Evolutionary conservation across 352 stramenopile genomes (phyloP).

Genomic region (Globisporangium spiculum): DNA sequence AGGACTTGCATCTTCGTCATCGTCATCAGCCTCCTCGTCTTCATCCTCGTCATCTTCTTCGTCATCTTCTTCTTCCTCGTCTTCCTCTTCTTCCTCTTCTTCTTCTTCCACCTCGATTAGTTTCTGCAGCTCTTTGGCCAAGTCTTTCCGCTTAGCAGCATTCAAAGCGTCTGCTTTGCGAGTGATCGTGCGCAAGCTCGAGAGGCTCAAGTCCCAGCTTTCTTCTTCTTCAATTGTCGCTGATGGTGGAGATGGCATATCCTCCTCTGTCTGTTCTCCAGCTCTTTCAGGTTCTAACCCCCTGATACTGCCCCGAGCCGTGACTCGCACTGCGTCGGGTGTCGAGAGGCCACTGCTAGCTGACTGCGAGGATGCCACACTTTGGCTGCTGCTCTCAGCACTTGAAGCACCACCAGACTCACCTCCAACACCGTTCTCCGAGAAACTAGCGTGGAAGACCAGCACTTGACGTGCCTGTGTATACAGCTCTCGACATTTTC

Average conservation of each 20-base stretch:
- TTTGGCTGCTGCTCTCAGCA: neutral
- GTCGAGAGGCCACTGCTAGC: neutral
- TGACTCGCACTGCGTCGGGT: neutral
- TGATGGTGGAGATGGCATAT: neutral
- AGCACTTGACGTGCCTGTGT: constrained; percentile 22
- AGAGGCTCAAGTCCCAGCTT: constrained; percentile 33
- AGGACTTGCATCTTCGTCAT: constrained; percentile 11
- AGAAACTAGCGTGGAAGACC: too few species aligned
- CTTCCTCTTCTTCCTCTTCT: constrained; percentile 23
- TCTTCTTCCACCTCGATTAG: constrained; percentile 26
- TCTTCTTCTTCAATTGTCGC: constrained; percentile 1
- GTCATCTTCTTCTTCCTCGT: constrained; percentile 26
- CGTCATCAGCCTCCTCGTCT: constrained; percentile 6
- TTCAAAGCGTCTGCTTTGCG: constrained; percentile 29
- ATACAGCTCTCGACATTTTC: constrained; percentile 26
- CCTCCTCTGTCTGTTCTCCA: neutral
- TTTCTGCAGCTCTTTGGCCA: constrained; percentile 21
- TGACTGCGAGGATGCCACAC: neutral
- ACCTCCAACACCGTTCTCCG: constrained; percentile 1
- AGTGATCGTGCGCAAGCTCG: constrained; percentile 25
- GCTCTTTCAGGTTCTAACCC: neutral
- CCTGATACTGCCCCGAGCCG: neutral
- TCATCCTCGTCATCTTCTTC: constrained; percentile 25
- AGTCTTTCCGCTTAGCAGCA: constrained; percentile 13
- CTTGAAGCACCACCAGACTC: neutral